Conservation (phyloP, 108 stramenopile species). For the Seminavis robusta region DNA sequence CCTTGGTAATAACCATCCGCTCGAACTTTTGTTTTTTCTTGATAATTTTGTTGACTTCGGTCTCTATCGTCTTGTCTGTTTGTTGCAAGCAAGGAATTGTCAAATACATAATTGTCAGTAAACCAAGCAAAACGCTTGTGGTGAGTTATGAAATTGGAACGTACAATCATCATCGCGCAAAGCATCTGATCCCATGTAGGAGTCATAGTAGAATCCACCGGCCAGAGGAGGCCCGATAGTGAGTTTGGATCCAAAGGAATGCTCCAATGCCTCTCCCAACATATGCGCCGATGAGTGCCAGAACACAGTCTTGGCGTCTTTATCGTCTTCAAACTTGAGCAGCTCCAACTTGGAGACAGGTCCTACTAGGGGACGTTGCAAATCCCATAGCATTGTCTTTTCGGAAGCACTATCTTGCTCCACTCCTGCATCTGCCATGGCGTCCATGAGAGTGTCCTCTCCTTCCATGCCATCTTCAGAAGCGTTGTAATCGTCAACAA, state of each 20-base stretch:
- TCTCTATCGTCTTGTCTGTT: neutral
- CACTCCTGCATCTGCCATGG: conserved; percentile 64
- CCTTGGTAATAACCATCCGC: conserved; percentile 97
- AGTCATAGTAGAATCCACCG: conserved; percentile 98
- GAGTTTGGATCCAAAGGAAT: conserved; percentile 88
- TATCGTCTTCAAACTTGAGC: conserved; percentile 87
- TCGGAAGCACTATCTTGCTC: conserved; percentile 45
- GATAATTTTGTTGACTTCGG: conserved; percentile 77
- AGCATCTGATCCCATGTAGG: conserved; percentile 93
- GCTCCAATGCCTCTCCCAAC: conserved; percentile 96
- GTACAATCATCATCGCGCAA: conserved; percentile 91
- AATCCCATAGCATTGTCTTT: conserved; percentile 92
- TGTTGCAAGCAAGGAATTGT: neutral
- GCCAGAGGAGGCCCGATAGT: conserved; percentile 96
- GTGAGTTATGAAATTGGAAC: conserved; percentile 12
- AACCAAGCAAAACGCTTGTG: neutral
- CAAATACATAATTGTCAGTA: neutral
- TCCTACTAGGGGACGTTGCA: conserved; percentile 93
- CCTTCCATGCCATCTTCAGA: conserved; percentile 84
- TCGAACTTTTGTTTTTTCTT: conserved; percentile 98
- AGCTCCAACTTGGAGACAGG: conserved; percentile 83
- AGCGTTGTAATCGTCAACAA: conserved; percentile 68
- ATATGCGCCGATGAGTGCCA: conserved; percentile 99
- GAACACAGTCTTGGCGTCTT: conserved; percentile 93
- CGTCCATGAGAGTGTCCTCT: conserved; percentile 61